Base-by-base conservation (phyloP, 371 early-diverging fungal species). In the Blakeslea trispora region DNA sequence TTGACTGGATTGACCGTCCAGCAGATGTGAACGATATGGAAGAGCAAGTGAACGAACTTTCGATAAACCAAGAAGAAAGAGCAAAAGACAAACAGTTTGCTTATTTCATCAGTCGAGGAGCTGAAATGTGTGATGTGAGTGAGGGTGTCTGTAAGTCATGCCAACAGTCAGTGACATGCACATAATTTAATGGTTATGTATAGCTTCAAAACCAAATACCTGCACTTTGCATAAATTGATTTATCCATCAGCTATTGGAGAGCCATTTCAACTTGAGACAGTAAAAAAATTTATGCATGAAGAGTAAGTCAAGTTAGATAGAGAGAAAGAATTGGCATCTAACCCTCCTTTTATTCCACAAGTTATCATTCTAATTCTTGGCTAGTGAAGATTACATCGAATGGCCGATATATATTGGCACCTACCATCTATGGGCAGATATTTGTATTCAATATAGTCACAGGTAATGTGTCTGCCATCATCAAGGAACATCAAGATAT, bases 341-440 rank as follows among this genome's bases (percentile, higher is more conserved):
- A 32, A 37, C 19, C 32, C 8, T 21, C 19, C 9, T 21, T 21
- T 15, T 31, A 8, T 8, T 13, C 10, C 3, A 15, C 28, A 55
- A 91, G 88, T 48, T 90, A 95, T 59, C 79, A 87, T 60, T 84
- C 95, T 15, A 95, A 95, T 62, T 94, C 95, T 34, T 95, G 96
- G 96, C 75, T 93, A 9, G 90, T 92, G 35, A 91, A 92, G 40
- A 81, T 94, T 44, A 75, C 93, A 1, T 85, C 88, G 17, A 95
- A 93, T 61, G 93, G 93, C 5, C 77, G 93, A 21, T 93, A 93
- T 60, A 51, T 95, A 23, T 60, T 88, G 32, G 96, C 95, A 15
- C 95, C 95, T 0, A 95, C 95, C 1, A 86, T 88, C 46, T 88
- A 88, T 55, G 96, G 96, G 1, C 86, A 90, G 45, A 85, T 94